Base-by-base conservation (phyloP, 257 asterid species). In the Eucommia ulmoides region DNA sequence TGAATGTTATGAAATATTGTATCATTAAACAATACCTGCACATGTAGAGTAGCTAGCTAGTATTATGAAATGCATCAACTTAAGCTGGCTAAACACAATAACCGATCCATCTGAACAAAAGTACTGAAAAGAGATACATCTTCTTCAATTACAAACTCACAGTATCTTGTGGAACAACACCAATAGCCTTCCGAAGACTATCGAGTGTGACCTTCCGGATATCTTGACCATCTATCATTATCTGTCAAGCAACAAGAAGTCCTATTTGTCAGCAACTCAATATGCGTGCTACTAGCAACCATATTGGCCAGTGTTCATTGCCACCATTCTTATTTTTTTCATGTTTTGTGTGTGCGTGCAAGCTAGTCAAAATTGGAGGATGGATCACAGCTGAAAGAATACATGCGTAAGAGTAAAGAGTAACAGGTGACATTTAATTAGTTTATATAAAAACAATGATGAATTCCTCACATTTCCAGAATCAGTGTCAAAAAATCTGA, bases 101-200 rank as follows among this genome's bases (percentile, higher is more conserved):
- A n/a, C n/a, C n/a, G n/a, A n/a, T n/a, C n/a, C n/a, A n/a, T 12
- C 3, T 23, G 22, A 45, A 18, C 16, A 19, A 22, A 19, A 42
- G 19, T 17, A 23, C 17, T 20, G 24, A 19, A 58, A 25, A 24
- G 46, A n/a, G n/a, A n/a, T n/a, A n/a, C n/a, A n/a, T n/a, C n/a
- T n/a, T n/a, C n/a, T n/a, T n/a, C 33, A 33, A 50, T 17, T 44
- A 60, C 45, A 49, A 56, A 72, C 98, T 91, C 71, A 91, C 98
- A 51, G 98, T 91, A 69, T 91, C 98, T 57, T 91, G 98, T 51
- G 98, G 98, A 77, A 91, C 98, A 53, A 91, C 89, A 19, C 93
- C 96, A 58, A 91, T 70, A 56, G 92, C 80, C 68, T 83, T 81
- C 62, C 98, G 81, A 53, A 91, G 98, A 74, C 96, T 86, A 66